phyloP scores from a whole-genome alignment of 768 basidiomycete genomes.

The Mycena maculata region DNA sequence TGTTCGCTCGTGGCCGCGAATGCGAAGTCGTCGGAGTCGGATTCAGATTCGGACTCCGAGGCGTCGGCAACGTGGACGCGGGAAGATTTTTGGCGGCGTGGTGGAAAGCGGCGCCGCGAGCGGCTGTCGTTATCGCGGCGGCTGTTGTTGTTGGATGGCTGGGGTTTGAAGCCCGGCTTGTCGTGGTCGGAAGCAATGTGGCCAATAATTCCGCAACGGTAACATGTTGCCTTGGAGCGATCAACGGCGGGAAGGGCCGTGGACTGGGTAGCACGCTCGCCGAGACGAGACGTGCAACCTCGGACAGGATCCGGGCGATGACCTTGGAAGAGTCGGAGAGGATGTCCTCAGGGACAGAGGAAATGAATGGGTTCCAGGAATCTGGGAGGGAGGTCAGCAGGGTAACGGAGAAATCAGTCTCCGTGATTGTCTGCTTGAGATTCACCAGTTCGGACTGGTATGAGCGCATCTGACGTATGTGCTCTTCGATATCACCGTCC shows the following conservation, averaged over 20 bases:
- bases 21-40: too few relatives aligned
- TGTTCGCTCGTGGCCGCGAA: too few relatives aligned
- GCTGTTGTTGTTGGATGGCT: not conserved
- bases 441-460: slow-evolving; percentile 32
- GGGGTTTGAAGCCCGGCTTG: slow-evolving; percentile 3
- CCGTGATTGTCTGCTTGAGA: slow-evolving; percentile 32
- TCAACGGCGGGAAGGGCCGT: slow-evolving; percentile 12
- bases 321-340: slow-evolving; percentile 12
- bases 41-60: too few relatives aligned
- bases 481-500: slow-evolving; percentile 41
- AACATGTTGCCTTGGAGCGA: too few relatives aligned
- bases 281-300: slow-evolving; percentile 6
- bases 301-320: not conserved
- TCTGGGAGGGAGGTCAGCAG: too few relatives aligned
- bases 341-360: slow-evolving; percentile 21
- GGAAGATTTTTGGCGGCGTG: too few relatives aligned
- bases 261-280: not conserved
- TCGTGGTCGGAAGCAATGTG: too few relatives aligned
- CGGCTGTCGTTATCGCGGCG: slow-evolving; percentile 3
- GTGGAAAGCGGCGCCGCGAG: slow-evolving; percentile 16
- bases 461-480: slow-evolving; percentile 38
- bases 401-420: slow-evolving; percentile 38
- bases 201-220: too few relatives aligned
- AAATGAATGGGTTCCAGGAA: slow-evolving; percentile 27
- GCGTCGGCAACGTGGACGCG: slow-evolving; percentile 17